Evolutionary conservation across 371 early-diverging fungal species (phyloP).

Genomic region (Entomophthora muscae): DNA sequence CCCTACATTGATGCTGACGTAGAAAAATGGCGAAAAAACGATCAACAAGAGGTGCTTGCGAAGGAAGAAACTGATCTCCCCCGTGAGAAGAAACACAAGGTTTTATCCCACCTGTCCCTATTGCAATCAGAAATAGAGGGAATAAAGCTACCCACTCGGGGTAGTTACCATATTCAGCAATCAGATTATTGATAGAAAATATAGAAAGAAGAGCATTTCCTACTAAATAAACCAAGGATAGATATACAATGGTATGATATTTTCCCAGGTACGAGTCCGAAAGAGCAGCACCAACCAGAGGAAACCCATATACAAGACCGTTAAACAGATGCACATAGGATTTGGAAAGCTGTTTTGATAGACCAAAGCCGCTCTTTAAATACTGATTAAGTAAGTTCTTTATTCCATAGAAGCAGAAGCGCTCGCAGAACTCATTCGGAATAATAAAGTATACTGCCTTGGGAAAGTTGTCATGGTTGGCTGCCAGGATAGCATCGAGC

Average conservation of each 20-base stretch:
- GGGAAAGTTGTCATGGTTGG: background rate
- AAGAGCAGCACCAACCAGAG: no score
- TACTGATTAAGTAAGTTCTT: conserved; percentile 10
- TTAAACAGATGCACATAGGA: conserved; percentile 24
- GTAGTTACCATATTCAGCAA: conserved; percentile 1
- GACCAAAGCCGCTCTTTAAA: conserved; percentile 13
- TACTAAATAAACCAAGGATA: conserved; percentile 1
- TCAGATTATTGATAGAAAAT: background rate
- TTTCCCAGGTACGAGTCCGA: conserved; percentile 46
- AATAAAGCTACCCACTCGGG: background rate
- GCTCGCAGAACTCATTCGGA: conserved; percentile 14
- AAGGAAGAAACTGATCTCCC: conserved; percentile 22
- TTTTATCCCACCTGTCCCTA: conserved; percentile 31
- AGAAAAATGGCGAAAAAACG: conserved; percentile 6
- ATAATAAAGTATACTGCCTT: no score
- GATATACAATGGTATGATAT: conserved; percentile 36
- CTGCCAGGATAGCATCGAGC: background rate
- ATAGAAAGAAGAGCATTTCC: conserved; percentile 2
- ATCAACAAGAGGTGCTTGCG: background rate
- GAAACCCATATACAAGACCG: conserved; percentile 36
- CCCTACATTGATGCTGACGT: conserved; percentile 6
- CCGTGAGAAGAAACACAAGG: conserved; percentile 27
- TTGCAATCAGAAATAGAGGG: conserved; percentile 2
- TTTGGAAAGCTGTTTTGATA: conserved; percentile 12
- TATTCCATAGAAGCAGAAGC: conserved; percentile 14